phyloP scores from a whole-genome alignment of 345 rosid species.

The Heritiera littoralis region DNA sequence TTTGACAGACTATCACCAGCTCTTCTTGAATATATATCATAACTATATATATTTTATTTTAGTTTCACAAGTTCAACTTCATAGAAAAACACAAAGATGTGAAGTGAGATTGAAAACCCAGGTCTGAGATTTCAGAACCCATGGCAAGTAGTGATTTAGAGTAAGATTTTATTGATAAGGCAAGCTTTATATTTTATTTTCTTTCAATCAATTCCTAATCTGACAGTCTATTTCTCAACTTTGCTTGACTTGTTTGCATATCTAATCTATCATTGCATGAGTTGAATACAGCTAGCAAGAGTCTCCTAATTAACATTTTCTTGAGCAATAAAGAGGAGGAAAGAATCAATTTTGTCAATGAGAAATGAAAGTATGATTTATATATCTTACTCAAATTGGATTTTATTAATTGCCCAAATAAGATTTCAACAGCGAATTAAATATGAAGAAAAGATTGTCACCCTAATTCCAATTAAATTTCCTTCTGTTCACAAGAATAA shows the following conservation, averaged over 20 bases:
- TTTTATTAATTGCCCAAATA: too few species aligned
- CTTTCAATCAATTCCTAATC: neutral
- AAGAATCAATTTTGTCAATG: too few species aligned
- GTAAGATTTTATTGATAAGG: neutral
- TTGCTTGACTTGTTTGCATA: slow-evolving; percentile 15
- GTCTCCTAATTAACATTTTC: neutral
- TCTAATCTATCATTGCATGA: slow-evolving; percentile 11
- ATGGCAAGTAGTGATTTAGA: neutral
- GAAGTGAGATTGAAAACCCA: neutral
- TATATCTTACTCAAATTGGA: too few species aligned
- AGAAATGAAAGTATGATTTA: neutral
- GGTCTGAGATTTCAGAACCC: neutral
- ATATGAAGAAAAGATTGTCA: neutral
- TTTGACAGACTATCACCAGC: neutral
- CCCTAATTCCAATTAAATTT: too few species aligned
- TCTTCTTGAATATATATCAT: too few species aligned
- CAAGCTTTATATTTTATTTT: neutral
- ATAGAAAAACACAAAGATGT: neutral
- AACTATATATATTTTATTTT: too few species aligned
- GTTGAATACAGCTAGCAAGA: neutral
- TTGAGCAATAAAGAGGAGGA: too few species aligned
- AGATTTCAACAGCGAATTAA: too few species aligned
- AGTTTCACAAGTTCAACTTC: neutral
- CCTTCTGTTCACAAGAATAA: too few species aligned
- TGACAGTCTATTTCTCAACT: neutral